Evolutionary conservation across 768 basidiomycete genomes (phyloP).

Genomic region (Boletus reticuloceps): DNA sequence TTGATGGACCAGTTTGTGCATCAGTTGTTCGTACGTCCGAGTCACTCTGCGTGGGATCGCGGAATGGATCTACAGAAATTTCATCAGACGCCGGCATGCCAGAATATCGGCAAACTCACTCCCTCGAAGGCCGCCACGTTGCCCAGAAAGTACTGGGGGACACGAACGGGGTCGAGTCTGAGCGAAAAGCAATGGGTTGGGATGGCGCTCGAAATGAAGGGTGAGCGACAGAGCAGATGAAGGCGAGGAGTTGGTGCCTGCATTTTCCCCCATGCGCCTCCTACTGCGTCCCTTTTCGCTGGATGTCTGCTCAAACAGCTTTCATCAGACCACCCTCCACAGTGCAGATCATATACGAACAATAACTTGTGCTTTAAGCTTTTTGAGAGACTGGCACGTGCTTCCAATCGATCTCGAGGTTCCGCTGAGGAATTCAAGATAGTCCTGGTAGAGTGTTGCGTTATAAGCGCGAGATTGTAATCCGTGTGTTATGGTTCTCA

Average conservation of each 20-base stretch:
- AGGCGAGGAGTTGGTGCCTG: too few relatives aligned
- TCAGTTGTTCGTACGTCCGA: constrained; percentile 13
- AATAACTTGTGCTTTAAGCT: not conserved
- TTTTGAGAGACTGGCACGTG: not conserved
- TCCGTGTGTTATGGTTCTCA: not conserved
- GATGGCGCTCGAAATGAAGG: not conserved
- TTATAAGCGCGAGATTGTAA: not conserved
- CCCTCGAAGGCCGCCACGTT: rapidly evolving
- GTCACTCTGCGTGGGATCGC: not conserved
- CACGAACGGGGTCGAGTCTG: too few relatives aligned
- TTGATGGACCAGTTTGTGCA: rapidly evolving
- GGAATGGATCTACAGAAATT: not conserved
- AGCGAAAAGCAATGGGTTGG: not conserved
- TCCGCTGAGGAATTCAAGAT: not conserved
- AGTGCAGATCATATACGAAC: not conserved
- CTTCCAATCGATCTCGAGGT: not conserved
- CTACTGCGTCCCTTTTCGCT: too few relatives aligned
- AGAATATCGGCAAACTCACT: not conserved
- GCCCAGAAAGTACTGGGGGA: not conserved
- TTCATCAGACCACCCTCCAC: too few relatives aligned
- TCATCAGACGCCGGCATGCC: not conserved
- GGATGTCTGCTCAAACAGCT: too few relatives aligned
- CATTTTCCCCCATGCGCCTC: rapidly evolving
- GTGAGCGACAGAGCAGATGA: too few relatives aligned
- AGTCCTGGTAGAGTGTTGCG: not conserved